A percentile compares a stretch with the other conserved stretches of the same genome.
These are phyloP conservation scores for Baudoinia panamericana DNA, from an alignment of 495 filamentous ascomycete genomes.

Conservation along the genomic window DNA sequence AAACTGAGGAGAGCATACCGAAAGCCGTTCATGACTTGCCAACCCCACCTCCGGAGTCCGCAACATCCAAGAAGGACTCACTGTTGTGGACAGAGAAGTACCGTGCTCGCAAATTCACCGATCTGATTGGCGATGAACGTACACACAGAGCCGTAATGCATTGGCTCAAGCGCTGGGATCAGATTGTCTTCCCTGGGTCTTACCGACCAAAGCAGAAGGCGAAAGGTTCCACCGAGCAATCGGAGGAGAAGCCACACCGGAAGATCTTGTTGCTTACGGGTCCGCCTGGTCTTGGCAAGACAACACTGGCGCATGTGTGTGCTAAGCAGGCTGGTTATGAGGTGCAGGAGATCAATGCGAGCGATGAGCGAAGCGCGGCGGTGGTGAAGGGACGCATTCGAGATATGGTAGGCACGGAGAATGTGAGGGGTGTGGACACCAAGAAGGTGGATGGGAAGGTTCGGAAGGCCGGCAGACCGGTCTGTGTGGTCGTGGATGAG, in stretches of 20 bases:
- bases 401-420: conserved; percentile 81
- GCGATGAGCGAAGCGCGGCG: conserved; percentile 59
- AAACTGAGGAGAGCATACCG: conserved; percentile 16
- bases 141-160: conserved; percentile 83
- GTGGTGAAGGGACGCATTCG: conserved; percentile 83
- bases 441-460: conserved; percentile 49
- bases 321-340: conserved; percentile 91
- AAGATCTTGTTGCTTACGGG: conserved; percentile 86
- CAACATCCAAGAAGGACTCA: conserved; percentile 7
- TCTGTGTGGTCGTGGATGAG: conserved; percentile 91
- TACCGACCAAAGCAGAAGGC: conserved; percentile 42
- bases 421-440: conserved; percentile 67
- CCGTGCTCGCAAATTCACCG: conserved; percentile 79
- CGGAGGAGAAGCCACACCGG: conserved; percentile 56
- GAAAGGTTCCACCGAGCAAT: conserved; percentile 31
- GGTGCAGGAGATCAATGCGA: conserved; percentile 78
- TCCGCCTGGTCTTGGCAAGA: conserved; percentile 88
- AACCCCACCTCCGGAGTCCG: conserved; percentile 13
- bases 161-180: conserved; percentile 92
- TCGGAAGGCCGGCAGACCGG: conserved; percentile 64
- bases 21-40: conserved; percentile 8
- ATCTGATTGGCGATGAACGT: conserved; percentile 84
- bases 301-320: conserved; percentile 90
- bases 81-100: conserved; percentile 41
- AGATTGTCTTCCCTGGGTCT: conserved; percentile 71